phyloP scores from a whole-genome alignment of 805 yeast genomes.

The Nakazawaea molendinolei region DNA sequence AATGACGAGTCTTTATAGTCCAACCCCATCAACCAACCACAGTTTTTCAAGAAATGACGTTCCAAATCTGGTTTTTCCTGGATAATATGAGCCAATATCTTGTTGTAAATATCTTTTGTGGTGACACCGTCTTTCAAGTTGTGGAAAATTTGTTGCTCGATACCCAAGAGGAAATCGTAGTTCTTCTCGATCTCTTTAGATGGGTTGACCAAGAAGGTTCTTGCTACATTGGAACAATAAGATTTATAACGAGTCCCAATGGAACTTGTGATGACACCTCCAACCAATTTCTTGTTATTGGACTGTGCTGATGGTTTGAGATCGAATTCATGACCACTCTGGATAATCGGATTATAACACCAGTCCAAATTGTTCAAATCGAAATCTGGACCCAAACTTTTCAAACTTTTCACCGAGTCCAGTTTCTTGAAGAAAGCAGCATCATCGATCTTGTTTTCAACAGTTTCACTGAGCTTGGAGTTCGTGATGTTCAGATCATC shows the following conservation, averaged over 20 bases:
- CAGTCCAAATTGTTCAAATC: constrained; percentile 79
- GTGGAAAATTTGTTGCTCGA: constrained; percentile 60
- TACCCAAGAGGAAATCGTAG: constrained; percentile 66
- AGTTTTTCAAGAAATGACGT: constrained; percentile 61
- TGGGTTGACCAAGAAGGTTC: constrained; percentile 89
- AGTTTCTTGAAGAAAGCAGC: constrained; percentile 53
- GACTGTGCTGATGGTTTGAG: constrained; percentile 80
- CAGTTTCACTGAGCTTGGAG: constrained; percentile 60
- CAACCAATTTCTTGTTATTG: constrained; percentile 50
- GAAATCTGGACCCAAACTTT: constrained; percentile 59
- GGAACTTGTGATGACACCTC: constrained; percentile 76
- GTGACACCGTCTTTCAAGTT: constrained; percentile 61
- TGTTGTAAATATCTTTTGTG: constrained; percentile 61
- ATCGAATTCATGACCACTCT: constrained; percentile 82
- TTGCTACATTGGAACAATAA: constrained; percentile 80
- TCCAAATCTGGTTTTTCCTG: constrained; percentile 61
- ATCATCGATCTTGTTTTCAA: constrained; percentile 80
- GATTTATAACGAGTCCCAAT: constrained; percentile 83
- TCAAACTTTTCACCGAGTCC: constrained; percentile 38
- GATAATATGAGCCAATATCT: constrained; percentile 53
- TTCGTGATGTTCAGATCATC: constrained; percentile 77
- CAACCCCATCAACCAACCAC: constrained; percentile 85
- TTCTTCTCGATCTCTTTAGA: constrained; percentile 69
- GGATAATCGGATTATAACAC: constrained; percentile 89
- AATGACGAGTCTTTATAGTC: constrained; percentile 81